Evolutionary conservation across 2,329 filamentous ascomycete genomes (phyloP).

Genomic region (Achaetomium macrosporum): DNA sequence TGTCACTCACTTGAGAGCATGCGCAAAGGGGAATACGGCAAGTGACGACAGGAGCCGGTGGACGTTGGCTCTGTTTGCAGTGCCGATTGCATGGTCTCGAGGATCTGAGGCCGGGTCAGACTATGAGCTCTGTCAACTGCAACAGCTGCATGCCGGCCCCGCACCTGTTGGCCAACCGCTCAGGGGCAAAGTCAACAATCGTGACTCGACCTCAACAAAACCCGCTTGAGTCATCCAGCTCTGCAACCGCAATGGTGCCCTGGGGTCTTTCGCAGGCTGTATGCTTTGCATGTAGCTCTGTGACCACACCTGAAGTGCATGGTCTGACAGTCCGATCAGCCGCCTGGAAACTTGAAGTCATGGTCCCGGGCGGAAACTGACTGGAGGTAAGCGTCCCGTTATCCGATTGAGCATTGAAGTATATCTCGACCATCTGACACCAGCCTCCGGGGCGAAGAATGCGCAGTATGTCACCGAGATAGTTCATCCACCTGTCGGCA

Average conservation of each 20-base stretch:
- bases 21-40: constrained; percentile 51
- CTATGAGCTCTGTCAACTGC: constrained; percentile 5
- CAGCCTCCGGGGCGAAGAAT: constrained; percentile 72
- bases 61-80: constrained; percentile 49
- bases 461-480: constrained; percentile 68
- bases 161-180: constrained; percentile 64
- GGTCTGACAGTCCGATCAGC: constrained; percentile 36
- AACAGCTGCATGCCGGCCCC: constrained; percentile 19
- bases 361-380: constrained; percentile 28
- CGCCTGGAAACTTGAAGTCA: too few relatives aligned
- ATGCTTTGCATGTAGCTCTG: constrained; percentile 56
- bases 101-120: constrained; percentile 35
- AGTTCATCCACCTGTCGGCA: constrained; percentile 64
- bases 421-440: constrained; percentile 84
- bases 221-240: constrained; percentile 55
- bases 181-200: constrained; percentile 61
- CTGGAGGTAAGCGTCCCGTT: constrained; percentile 69
- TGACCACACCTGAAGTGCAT: constrained; percentile 65
- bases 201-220: constrained; percentile 61
- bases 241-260: constrained; percentile 56
- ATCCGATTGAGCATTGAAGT: constrained; percentile 79
- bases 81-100: constrained; percentile 48
- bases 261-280: constrained; percentile 59
- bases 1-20: constrained; percentile 39
- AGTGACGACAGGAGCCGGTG: constrained; percentile 49